phyloP scores from a whole-genome alignment of 2,329 filamentous ascomycete genomes.

The Zasmidium citrigriseum region DNA sequence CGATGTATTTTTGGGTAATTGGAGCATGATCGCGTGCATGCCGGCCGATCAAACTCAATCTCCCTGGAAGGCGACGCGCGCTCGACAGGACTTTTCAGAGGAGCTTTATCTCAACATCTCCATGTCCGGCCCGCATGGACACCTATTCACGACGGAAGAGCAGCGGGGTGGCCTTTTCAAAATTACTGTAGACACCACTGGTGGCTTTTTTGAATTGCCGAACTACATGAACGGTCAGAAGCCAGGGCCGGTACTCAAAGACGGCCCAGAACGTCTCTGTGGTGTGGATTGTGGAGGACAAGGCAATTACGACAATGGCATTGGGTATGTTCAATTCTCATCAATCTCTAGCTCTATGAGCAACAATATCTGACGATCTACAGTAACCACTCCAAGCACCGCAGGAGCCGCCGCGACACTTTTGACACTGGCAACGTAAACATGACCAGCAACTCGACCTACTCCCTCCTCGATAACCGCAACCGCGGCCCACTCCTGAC shows the following conservation, averaged over 20 bases:
- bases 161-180: slow-evolving; percentile 17
- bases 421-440: too few species aligned
- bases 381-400: too few species aligned
- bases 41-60: slow-evolving; percentile 23
- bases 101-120: slow-evolving; percentile 31
- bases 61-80: slow-evolving; percentile 30
- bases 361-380: too few species aligned
- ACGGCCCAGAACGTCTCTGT: too few species aligned
- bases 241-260: too few species aligned
- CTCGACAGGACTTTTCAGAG: slow-evolving; percentile 35
- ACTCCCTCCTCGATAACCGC: too few species aligned
- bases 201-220: slow-evolving; percentile 37
- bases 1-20: too few species aligned
- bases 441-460: too few species aligned
- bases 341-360: too few species aligned
- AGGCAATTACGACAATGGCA: not conserved
- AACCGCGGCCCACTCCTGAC: too few species aligned
- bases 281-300: not conserved
- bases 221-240: slow-evolving; percentile 30
- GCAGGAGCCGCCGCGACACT: too few species aligned
- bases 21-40: slow-evolving; percentile 33
- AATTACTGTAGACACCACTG: slow-evolving; percentile 32
- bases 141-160: not conserved
- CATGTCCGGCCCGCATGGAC: not conserved
- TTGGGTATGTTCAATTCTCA: too few species aligned